Percentiles rank a stretch among this genome's conserved stretches.
Evolutionary conservation across 129 eudicot species (phyloP).

Genomic region (Helichrysum umbraculigerum): DNA sequence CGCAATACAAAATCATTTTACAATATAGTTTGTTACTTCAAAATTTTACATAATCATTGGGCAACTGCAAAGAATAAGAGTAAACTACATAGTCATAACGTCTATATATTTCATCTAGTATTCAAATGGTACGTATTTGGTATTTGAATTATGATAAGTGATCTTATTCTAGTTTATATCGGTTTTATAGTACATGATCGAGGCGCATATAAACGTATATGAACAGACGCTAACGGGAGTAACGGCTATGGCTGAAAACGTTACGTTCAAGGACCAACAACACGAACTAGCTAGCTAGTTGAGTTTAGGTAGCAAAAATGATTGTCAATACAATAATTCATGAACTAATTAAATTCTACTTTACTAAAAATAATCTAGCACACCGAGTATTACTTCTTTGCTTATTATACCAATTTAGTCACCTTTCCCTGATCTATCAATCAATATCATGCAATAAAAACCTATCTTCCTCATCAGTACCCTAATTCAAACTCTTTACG

Average conservation of each 20-base stretch:
- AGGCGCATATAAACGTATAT: too few species aligned
- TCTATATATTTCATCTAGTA: too few species aligned
- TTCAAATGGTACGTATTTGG: too few species aligned
- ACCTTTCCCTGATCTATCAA: not conserved
- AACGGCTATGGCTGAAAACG: too few species aligned
- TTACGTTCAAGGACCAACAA: too few species aligned
- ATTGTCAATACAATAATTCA: not conserved
- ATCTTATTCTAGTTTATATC: too few species aligned
- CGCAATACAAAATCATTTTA: not conserved
- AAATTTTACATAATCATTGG: not conserved
- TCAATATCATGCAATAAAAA: slow-evolving; percentile 30
- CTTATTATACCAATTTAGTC: not conserved
- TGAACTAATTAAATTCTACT: not conserved
- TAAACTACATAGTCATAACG: too few species aligned
- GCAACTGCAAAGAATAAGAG: too few species aligned
- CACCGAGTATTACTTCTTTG: not conserved
- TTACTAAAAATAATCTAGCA: not conserved
- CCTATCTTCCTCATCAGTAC: slow-evolving; percentile 12
- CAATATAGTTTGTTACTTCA: not conserved
- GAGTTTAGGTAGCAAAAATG: not conserved
- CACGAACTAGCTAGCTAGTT: too few species aligned
- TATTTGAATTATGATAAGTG: too few species aligned
- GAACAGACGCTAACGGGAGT: too few species aligned
- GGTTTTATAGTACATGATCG: too few species aligned
- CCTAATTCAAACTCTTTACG: not conserved